Base-by-base conservation (phyloP, 495 filamentous ascomycete species). In the Evansstolkia leycettana region DNA sequence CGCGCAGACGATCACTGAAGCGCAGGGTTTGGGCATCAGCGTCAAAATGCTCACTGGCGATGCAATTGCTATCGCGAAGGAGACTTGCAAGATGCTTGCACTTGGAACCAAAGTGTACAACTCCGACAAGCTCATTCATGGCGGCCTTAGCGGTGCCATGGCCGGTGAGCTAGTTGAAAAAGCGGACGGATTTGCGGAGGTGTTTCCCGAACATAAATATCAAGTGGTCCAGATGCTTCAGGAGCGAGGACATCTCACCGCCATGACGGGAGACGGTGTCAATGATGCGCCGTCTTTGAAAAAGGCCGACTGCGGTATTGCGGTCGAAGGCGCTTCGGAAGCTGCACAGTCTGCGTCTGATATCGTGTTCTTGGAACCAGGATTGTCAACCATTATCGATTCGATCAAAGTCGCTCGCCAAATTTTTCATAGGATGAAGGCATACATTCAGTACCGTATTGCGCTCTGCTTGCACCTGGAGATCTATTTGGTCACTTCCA, bases 201-300 rank as follows among this genome's bases (percentile, higher is more conserved):
- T 94, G 28, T 95, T 93, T 71, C 88, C 88, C 38, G 85, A 95
- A 62, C 88, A 95, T 69, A 95, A 95, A 71, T 93, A 89, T 63
- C 87, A 93, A 46, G 88, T 95, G 51, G 88, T 95, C 45, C 83
- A 93, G 60, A 92, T 94, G 65, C 78, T 95, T 18, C 88, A 95
- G 63, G 83, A 94, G 64, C 83, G 88, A 70, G 88, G 88, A 47
- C 89, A 93, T 70, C 70, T 94, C 27, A 88, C 92, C 60, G 88
- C 88, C 48, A 95, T 95, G 88, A 95, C 88, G 62, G 88, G 88
- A 65, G 88, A 95, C 52, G 88, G 88, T 73, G 88, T 95, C 56
- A 95, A 95, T 62, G 88, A 95, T 62, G 88, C 88, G 33, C 88
- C 88, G 20, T 94, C 87, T 25, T 68, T 95, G 36, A 95, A 95